Conservation (phyloP, 2,329 filamentous ascomycete genomes). For the Fusarium coicis region DNA sequence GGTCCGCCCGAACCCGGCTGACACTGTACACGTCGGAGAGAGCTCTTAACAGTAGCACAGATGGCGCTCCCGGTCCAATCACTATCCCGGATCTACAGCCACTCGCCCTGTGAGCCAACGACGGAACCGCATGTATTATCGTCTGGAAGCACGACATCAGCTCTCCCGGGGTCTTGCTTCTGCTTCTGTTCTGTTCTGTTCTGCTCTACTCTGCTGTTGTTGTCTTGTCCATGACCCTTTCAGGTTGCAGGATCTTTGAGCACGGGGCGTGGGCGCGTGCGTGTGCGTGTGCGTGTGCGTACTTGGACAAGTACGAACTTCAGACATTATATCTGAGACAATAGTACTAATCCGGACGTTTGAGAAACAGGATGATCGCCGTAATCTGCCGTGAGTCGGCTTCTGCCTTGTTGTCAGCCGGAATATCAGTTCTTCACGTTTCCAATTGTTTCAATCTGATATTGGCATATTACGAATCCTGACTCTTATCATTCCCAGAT, state of each 20-base stretch:
- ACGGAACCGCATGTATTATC: constrained; percentile 40
- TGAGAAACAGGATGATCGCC: constrained; percentile 24
- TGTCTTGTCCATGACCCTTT: background rate
- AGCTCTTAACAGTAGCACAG: constrained; percentile 25
- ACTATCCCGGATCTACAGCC: constrained; percentile 23
- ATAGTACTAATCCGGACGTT: constrained; percentile 1
- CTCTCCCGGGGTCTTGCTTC: constrained; percentile 28
- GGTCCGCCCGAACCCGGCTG: constrained; percentile 39
- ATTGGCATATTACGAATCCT: background rate
- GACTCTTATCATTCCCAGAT: background rate
- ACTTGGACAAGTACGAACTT: constrained; percentile 10
- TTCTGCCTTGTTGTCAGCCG: background rate
- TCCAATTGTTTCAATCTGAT: constrained; percentile 2
- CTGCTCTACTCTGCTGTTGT: background rate
- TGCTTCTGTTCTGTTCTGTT: no score
- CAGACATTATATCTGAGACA: constrained; percentile 42
- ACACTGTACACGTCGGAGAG: constrained; percentile 39
- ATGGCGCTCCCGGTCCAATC: constrained; percentile 34
- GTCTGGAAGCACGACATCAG: constrained; percentile 35
- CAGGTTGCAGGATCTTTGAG: constrained; percentile 37
- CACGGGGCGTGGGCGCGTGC: constrained; percentile 19
- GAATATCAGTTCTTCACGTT: constrained; percentile 3
- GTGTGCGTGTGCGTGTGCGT: constrained; percentile 18
- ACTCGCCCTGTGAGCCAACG: constrained; percentile 43
- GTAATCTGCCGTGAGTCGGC: background rate